Percentiles rank a stretch among this genome's conserved stretches.
These are phyloP conservation scores for Elsinoe arachidis DNA, from an alignment of 2,329 filamentous ascomycete species.

Conservation along the genomic window DNA sequence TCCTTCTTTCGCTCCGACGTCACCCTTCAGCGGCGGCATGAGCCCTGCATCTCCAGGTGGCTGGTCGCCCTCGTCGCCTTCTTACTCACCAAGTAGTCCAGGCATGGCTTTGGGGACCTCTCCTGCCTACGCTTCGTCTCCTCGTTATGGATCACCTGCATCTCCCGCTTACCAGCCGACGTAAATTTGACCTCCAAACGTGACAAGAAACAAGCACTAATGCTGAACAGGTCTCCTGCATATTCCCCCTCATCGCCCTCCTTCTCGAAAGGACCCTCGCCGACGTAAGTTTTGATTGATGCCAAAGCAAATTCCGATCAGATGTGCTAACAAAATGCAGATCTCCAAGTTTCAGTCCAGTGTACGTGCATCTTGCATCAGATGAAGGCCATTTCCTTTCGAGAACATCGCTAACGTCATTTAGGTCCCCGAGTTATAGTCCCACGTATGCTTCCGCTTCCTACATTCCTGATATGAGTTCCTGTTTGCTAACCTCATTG, in stretches of 20 bases:
- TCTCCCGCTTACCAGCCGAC: not conserved
- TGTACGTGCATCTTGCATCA: not conserved
- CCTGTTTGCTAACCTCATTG: not conserved
- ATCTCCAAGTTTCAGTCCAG: not conserved
- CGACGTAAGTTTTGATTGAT: not conserved
- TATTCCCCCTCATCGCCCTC: constrained; percentile 24
- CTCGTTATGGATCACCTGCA: not conserved
- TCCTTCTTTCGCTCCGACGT: constrained; percentile 59
- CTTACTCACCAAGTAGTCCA: constrained; percentile 15
- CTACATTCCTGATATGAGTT: not conserved
- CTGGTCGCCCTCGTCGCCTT: constrained; percentile 18
- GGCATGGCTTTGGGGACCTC: constrained; percentile 18
- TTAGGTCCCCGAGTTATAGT: no score
- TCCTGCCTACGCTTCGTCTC: constrained; percentile 17
- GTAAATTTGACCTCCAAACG: not conserved
- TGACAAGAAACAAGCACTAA: not conserved
- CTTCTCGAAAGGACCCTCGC: constrained; percentile 8
- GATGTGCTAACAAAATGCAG: not conserved
- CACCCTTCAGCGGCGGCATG: constrained; percentile 58
- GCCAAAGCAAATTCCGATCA: not conserved
- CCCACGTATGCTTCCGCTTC: not conserved
- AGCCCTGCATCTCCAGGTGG: constrained; percentile 53
- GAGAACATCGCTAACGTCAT: no score
- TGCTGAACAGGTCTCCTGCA: not conserved
- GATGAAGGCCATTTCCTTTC: no score